A percentile compares a stretch with the other conserved stretches of the same genome.
Evolutionary conservation across 257 asterid species (phyloP).

Genomic region (Anisodus acutangulus): DNA sequence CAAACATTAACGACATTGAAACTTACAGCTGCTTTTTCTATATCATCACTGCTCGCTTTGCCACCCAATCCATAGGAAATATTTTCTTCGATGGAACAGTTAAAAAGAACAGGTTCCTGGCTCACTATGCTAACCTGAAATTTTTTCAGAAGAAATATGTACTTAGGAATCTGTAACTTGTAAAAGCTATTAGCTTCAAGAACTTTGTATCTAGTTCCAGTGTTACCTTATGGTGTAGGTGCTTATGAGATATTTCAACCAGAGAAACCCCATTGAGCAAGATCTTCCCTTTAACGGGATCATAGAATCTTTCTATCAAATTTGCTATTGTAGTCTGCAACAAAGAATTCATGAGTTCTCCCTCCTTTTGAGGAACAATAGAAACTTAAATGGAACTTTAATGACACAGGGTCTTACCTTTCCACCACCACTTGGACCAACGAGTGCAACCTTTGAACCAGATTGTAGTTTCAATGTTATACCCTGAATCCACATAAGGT

Average conservation of each 20-base stretch:
- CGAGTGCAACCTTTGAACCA: slow-evolving; percentile 85
- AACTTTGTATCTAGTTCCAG: not conserved
- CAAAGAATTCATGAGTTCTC: slow-evolving; percentile 23
- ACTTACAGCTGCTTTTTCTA: slow-evolving; percentile 85
- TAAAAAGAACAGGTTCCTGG: slow-evolving; percentile 89
- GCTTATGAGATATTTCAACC: slow-evolving; percentile 69
- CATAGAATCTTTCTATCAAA: slow-evolving; percentile 88
- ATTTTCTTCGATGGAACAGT: slow-evolving; percentile 83
- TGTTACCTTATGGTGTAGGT: slow-evolving; percentile 77
- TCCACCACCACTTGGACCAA: slow-evolving; percentile 96
- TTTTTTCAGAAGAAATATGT: not conserved
- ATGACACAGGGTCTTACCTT: slow-evolving; percentile 51
- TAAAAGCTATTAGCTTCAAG: not conserved
- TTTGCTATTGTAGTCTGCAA: slow-evolving; percentile 88
- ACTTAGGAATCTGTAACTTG: not conserved
- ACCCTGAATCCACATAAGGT: slow-evolving; percentile 55
- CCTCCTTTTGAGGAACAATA: not conserved
- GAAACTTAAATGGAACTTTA: slow-evolving; percentile 20
- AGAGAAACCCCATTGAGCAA: slow-evolving; percentile 76
- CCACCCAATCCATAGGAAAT: slow-evolving; percentile 82
- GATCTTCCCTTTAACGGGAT: slow-evolving; percentile 69
- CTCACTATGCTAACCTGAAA: slow-evolving; percentile 83
- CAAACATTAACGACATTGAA: not conserved
- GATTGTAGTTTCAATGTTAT: slow-evolving; percentile 63
- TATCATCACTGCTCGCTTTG: slow-evolving; percentile 62